Conservation (phyloP, 2,329 filamentous ascomycete genomes). For the Cordyceps farinosa region DNA sequence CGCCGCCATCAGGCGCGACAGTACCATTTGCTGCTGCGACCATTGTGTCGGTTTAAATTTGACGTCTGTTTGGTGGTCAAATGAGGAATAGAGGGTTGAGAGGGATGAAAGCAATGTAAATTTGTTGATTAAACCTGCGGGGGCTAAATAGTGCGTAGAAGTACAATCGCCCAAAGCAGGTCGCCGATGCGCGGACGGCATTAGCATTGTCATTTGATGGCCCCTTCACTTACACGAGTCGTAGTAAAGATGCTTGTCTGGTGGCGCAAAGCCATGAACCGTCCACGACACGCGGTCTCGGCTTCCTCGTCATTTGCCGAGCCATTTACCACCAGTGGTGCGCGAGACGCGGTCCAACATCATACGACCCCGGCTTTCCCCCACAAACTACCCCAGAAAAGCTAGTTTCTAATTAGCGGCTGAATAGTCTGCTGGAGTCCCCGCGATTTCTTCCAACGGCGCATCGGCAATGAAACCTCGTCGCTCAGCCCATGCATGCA, state of each 20-base stretch:
- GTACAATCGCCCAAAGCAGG: background rate
- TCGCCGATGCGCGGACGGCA: background rate
- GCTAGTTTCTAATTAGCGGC: background rate
- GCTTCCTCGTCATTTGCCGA: too few relatives aligned
- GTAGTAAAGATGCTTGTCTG: too few relatives aligned
- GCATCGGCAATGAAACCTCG: background rate
- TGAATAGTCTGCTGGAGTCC: background rate
- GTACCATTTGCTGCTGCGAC: background rate
- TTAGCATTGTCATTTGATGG: background rate
- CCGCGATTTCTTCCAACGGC: background rate
- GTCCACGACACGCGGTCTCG: background rate
- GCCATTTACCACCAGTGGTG: background rate
- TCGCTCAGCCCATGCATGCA: background rate
- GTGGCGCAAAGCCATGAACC: too few relatives aligned
- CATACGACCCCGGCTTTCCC: background rate
- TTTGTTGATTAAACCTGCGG: background rate
- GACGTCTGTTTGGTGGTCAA: background rate
- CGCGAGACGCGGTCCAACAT: background rate
- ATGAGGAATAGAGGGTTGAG: background rate
- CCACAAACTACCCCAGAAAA: constrained; percentile 1
- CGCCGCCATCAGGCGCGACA: background rate
- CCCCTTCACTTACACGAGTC: background rate
- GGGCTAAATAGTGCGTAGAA: background rate
- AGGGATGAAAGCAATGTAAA: background rate
- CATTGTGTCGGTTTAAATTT: background rate